phyloP scores from a whole-genome alignment of 1,284 basidiomycete species.

The Leccinum pachyderme region DNA sequence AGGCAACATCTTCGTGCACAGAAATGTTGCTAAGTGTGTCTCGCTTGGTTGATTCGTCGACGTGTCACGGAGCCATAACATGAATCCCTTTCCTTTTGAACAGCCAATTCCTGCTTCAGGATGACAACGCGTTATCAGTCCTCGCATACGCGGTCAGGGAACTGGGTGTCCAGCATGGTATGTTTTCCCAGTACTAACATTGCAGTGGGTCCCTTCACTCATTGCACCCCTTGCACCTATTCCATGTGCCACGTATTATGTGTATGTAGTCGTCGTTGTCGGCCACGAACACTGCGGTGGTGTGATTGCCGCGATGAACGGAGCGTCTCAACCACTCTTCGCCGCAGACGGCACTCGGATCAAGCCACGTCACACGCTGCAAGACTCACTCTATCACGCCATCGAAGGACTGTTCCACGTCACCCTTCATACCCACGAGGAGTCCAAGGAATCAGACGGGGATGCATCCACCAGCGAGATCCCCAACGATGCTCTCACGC shows the following conservation, averaged over 20 bases:
- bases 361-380: constrained; percentile 11
- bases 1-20: constrained; percentile 50
- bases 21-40: constrained; percentile 46
- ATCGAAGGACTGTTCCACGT: not conserved
- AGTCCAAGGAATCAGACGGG: not conserved
- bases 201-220: too few relatives aligned
- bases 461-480: constrained; percentile 1
- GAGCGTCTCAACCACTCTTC: not conserved
- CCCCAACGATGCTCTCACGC: constrained; percentile 41
- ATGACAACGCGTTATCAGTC: constrained; percentile 26
- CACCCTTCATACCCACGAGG: not conserved
- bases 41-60: too few relatives aligned
- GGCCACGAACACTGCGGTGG: constrained; percentile 30
- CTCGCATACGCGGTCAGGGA: constrained; percentile 19
- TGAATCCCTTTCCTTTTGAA: not conserved
- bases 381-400: constrained; percentile 20
- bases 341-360: not conserved
- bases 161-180: constrained; percentile 23
- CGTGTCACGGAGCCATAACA: not conserved
- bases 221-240: not conserved
- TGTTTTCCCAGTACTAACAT: not conserved
- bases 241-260: not conserved
- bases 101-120: constrained; percentile 26
- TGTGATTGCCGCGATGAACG: constrained; percentile 19
- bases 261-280: constrained; percentile 20